Evolutionary conservation across 805 yeast species (phyloP).

Genomic region (Wickerhamiella australiensis): DNA sequence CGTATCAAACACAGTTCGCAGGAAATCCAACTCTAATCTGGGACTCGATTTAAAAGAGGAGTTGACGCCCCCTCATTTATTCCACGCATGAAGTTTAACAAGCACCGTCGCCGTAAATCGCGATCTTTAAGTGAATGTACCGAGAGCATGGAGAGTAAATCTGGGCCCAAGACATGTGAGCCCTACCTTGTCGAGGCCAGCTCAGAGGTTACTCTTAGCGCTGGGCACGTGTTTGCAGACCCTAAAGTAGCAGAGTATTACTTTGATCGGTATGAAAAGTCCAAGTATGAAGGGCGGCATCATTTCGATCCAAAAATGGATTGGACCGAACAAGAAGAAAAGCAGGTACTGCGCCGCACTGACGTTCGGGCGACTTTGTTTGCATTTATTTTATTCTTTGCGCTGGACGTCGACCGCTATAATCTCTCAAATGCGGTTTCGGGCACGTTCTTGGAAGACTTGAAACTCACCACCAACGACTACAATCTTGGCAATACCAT

Average conservation of each 20-base stretch:
- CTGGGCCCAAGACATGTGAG: background rate
- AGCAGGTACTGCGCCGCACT: constrained; percentile 35
- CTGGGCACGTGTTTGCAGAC: constrained; percentile 32
- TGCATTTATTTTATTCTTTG: constrained; percentile 45
- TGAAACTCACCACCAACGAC: constrained; percentile 21
- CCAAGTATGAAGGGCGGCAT: constrained; percentile 39
- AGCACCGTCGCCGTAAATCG: background rate
- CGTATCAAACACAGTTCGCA: background rate
- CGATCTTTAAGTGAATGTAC: background rate
- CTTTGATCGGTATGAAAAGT: constrained; percentile 18
- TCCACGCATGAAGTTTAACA: background rate
- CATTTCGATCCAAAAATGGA: constrained; percentile 28
- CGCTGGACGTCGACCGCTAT: constrained; percentile 44
- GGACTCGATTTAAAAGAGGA: background rate
- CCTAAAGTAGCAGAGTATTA: constrained; percentile 39
- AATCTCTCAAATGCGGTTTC: constrained; percentile 39
- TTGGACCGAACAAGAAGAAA: constrained; percentile 22
- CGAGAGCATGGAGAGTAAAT: background rate
- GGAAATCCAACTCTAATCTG: background rate
- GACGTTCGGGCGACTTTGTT: constrained; percentile 43
- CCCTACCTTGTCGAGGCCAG: background rate
- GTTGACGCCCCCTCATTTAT: background rate
- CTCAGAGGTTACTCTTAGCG: background rate
- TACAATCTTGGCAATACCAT: constrained; percentile 44
- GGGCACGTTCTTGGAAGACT: constrained; percentile 14